Evolutionary conservation across 2,329 filamentous ascomycete species (phyloP).

Genomic region (Trichoderma brevicompactum): DNA sequence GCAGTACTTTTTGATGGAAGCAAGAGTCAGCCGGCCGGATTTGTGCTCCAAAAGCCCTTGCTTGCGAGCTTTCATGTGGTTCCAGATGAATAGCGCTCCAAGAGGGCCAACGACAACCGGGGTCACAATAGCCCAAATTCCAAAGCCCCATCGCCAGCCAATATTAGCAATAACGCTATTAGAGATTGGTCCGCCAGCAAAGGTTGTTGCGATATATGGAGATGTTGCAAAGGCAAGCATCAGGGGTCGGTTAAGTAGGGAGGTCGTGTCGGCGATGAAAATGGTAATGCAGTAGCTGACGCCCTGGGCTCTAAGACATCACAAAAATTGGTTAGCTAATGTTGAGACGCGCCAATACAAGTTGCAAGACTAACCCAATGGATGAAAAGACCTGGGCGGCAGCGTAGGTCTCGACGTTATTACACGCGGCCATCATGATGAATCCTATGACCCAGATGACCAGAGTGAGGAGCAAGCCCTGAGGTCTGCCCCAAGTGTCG

Average conservation of each 20-base stretch:
- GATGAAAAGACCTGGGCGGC: conserved; percentile 70
- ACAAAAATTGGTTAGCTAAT: background rate
- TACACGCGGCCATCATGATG: conserved; percentile 68
- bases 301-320: conserved; percentile 42
- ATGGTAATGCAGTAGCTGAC: conserved; percentile 54
- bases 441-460: conserved; percentile 56
- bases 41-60: conserved; percentile 52
- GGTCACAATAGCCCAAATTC: conserved; percentile 66
- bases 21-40: conserved; percentile 49
- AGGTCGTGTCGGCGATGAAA: conserved; percentile 70
- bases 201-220: conserved; percentile 69
- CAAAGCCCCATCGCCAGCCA: conserved; percentile 71
- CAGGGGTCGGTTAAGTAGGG: conserved; percentile 66
- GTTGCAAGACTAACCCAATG: conserved; percentile 55
- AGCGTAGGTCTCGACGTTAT: conserved; percentile 63
- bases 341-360: background rate
- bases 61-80: conserved; percentile 63
- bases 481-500: conserved; percentile 68
- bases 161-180: conserved; percentile 55
- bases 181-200: conserved; percentile 63
- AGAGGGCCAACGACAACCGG: conserved; percentile 64
- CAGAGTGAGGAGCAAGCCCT: conserved; percentile 62
- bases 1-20: conserved; percentile 56
- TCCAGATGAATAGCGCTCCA: conserved; percentile 58
- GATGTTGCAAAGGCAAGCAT: conserved; percentile 66